Evolutionary conservation across 2,329 filamentous ascomycete genomes (phyloP).

Genomic region (Colletotrichum destructivum): DNA sequence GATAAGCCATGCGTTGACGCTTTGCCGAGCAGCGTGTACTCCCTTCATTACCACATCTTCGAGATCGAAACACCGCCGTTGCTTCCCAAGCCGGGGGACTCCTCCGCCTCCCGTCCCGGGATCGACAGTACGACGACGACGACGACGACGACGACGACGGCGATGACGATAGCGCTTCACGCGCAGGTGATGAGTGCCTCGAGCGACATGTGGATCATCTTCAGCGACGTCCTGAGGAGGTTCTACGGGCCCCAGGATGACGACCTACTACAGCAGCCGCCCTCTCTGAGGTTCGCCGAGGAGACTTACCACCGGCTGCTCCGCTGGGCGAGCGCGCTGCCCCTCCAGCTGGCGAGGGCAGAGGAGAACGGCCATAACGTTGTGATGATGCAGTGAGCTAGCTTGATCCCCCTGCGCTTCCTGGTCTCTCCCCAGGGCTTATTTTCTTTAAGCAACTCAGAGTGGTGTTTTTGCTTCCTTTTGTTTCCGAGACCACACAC

Average conservation of each 20-base stretch:
- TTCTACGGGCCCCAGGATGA: background rate
- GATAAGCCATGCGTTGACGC: background rate
- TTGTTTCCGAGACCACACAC: no score
- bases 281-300: slow-evolving; percentile 8
- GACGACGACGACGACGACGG: no score
- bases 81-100: slow-evolving; percentile 17
- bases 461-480: no score
- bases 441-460: no score
- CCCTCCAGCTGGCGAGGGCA: background rate
- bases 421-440: background rate
- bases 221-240: background rate
- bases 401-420: no score
- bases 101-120: background rate
- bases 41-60: slow-evolving; percentile 22
- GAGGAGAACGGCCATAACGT: slow-evolving; percentile 5
- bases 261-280: rapidly evolving
- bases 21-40: slow-evolving; percentile 1
- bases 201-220: slow-evolving; percentile 23
- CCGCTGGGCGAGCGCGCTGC: slow-evolving; percentile 14
- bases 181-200: slow-evolving; percentile 9
- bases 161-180: background rate
- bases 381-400: slow-evolving; percentile 30
- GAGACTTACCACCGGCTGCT: slow-evolving; percentile 12
- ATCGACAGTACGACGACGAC: no score
- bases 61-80: slow-evolving; percentile 27